Base-by-base conservation (phyloP, 1,139 yeast species). In the Kodamaea suecica region DNA sequence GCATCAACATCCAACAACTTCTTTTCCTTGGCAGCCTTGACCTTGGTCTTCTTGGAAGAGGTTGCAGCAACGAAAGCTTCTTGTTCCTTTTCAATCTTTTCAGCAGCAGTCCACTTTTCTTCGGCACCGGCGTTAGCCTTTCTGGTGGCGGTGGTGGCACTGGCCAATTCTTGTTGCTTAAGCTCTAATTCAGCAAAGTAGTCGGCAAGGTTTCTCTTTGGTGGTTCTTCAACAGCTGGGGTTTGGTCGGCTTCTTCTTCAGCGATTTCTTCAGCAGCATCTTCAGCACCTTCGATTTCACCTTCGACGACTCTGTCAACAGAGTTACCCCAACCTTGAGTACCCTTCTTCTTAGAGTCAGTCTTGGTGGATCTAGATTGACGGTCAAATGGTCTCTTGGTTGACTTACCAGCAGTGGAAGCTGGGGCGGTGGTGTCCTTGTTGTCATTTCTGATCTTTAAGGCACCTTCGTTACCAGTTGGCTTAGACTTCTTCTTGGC, bases 401-500 rank as follows among this genome's bases (percentile, higher is more conserved):
- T 65, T 70, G 76, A 84, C 53, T 74, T 72, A 44, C 74, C 50
- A 31, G 72, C 63, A 40, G 76, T 69, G 30, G 70, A 43, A 31
- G 75, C 66, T 60, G 86, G 80, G 43, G 73, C 82, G 46, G 78
- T 70, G 49, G 76, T 76, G 41, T 74, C 63, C 61, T 67, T 79
- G 90, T 90, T 90, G 73, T 80, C 78, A 59, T 65, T 57, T 73
- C 78, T 81, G 77, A 73, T 79, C 69, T 76, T 84, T 65, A 81
- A 69, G 47, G 95, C 95, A 55, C 87, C 95, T 59, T 88, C 96
- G 73, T 87, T 90, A 63, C 95, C 95, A 51, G 82, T 66, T 41
- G 80, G 68, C 63, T 75, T 75, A 59, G 81, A 71, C 66, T 70
- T 59, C 68, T 85, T 83, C 71, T 74, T 84, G 52, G 95, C 90